Evolutionary conservation across 345 rosid genomes (phyloP).

Genomic region (Citrus cavaleriei): DNA sequence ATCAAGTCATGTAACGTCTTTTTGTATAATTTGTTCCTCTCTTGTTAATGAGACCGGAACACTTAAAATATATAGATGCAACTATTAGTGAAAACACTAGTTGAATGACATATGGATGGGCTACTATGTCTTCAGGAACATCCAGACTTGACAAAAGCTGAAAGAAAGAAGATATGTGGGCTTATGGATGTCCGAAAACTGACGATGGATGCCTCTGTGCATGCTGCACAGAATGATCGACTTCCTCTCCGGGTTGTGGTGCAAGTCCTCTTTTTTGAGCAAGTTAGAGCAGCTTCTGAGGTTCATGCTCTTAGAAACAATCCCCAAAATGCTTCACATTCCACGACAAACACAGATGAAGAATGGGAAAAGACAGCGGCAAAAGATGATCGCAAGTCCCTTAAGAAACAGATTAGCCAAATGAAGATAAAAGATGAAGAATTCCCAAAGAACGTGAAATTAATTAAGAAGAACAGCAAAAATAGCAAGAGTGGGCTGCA

Average conservation of each 20-base stretch:
- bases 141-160: slow-evolving; percentile 56
- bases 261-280: slow-evolving; percentile 90
- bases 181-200: slow-evolving; percentile 82
- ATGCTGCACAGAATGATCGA: slow-evolving; percentile 86
- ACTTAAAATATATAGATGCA: neutral
- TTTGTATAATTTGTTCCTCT: neutral
- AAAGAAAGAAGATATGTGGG: slow-evolving; percentile 68
- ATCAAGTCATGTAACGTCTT: neutral
- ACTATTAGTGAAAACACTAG: neutral
- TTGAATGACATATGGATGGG: neutral
- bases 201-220: slow-evolving; percentile 64
- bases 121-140: slow-evolving; percentile 59
- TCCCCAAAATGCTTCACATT: slow-evolving; percentile 26
- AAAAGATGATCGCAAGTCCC: slow-evolving; percentile 28
- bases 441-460: slow-evolving; percentile 23
- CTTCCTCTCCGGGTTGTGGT: slow-evolving; percentile 87
- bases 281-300: slow-evolving; percentile 56
- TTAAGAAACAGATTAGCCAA: slow-evolving; percentile 40
- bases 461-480: slow-evolving; percentile 47
- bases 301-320: slow-evolving; percentile 34
- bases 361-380: slow-evolving; percentile 37
- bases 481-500: slow-evolving; percentile 59
- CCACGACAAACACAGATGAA: slow-evolving; percentile 41
- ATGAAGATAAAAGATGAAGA: slow-evolving; percentile 30
- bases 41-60: neutral